phyloP scores from a whole-genome alignment of 2,329 filamentous ascomycete genomes.

The Hymenoscyphus salicellus region DNA sequence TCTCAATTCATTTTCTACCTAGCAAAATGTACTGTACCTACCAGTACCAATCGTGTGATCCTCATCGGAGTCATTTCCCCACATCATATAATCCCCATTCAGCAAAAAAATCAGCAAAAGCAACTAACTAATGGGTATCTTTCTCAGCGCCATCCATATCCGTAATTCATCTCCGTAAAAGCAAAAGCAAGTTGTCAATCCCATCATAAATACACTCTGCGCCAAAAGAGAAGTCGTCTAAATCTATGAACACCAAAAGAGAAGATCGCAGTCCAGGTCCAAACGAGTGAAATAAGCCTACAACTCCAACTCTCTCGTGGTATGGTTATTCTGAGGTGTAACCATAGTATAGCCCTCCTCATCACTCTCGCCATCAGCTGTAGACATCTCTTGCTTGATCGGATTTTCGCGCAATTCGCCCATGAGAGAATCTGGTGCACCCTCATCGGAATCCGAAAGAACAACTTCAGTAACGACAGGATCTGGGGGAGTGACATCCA shows the following conservation, averaged over 20 bases:
- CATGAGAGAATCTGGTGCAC: constrained; percentile 15
- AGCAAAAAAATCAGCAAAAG: too few relatives aligned
- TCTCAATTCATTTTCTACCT: too few relatives aligned
- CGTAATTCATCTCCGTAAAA: constrained; percentile 21
- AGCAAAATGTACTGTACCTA: too few relatives aligned
- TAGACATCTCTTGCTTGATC: constrained; percentile 19
- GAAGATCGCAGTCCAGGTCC: too few relatives aligned
- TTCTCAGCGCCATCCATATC: constrained; percentile 43
- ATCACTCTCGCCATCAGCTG: constrained; percentile 35
- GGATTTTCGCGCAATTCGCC: constrained; percentile 10
- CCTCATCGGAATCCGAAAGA: constrained; percentile 22
- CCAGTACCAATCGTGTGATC: too few relatives aligned
- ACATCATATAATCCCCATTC: too few relatives aligned
- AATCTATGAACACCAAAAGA: too few relatives aligned
- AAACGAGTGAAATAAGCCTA: not conserved
- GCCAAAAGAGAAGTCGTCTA: too few relatives aligned
- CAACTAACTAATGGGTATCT: too few relatives aligned
- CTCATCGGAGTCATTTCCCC: too few relatives aligned
- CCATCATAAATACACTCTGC: too few relatives aligned
- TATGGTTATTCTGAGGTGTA: constrained; percentile 33
- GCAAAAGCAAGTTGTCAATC: constrained; percentile 4
- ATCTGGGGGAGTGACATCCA: constrained; percentile 20
- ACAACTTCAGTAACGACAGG: constrained; percentile 25
- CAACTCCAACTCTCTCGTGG: not conserved
- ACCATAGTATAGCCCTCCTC: constrained; percentile 39